A percentile compares a stretch with the other conserved stretches of the same genome.
Evolutionary conservation across 2,329 filamentous ascomycete species (phyloP).

Genomic region (Cladosporium sp.): DNA sequence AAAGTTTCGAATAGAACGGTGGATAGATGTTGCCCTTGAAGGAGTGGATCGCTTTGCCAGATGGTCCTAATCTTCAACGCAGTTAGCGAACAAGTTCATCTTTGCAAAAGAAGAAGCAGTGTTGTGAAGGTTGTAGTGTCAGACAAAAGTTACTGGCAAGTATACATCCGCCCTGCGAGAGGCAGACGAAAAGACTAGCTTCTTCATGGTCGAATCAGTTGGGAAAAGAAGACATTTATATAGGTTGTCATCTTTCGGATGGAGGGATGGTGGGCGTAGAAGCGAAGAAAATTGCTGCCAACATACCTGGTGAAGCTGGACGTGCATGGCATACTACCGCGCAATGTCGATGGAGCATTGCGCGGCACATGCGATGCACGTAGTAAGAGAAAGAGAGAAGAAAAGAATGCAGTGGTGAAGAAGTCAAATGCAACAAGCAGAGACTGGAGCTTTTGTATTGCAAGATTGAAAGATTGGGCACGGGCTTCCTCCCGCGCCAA

Average conservation of each 20-base stretch:
- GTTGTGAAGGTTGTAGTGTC: slow-evolving; percentile 39
- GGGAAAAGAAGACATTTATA: slow-evolving; percentile 77
- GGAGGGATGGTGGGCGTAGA: slow-evolving; percentile 4
- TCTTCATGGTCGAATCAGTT: slow-evolving; percentile 86
- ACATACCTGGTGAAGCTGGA: slow-evolving; percentile 6
- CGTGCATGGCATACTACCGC: neutral
- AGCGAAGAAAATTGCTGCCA: slow-evolving; percentile 1
- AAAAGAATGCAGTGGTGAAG: neutral
- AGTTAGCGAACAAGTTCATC: slow-evolving; percentile 4
- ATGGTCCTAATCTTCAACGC: neutral
- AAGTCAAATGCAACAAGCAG: neutral
- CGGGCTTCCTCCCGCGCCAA: neutral
- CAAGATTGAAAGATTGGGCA: neutral
- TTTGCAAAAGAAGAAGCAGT: neutral
- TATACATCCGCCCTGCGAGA: slow-evolving; percentile 66
- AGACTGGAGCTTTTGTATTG: slow-evolving; percentile 4
- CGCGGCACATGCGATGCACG: neutral
- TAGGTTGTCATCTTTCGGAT: slow-evolving; percentile 68
- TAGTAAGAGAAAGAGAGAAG: neutral
- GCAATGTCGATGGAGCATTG: neutral
- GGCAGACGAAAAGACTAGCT: slow-evolving; percentile 63
- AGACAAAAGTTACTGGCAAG: slow-evolving; percentile 88
- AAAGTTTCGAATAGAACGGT: too few relatives aligned
- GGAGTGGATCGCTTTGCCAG: too few relatives aligned
- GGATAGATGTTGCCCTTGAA: too few relatives aligned